phyloP scores from a whole-genome alignment of 495 filamentous ascomycete species.

The Tuber indicum region DNA sequence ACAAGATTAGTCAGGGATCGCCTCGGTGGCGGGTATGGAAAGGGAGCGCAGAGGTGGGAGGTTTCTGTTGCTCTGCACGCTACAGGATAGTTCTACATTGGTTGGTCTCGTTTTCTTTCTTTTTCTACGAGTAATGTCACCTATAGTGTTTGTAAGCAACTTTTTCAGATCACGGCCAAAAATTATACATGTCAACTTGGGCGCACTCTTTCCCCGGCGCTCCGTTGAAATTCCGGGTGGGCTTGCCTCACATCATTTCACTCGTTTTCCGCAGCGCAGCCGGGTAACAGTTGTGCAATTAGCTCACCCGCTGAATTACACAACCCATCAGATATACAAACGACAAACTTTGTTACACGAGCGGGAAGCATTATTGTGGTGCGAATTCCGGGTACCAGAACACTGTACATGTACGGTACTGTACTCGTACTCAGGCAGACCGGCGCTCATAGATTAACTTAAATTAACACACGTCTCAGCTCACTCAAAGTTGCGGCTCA shows the following conservation, averaged over 20 bases:
- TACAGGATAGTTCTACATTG: background rate
- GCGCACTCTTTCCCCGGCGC: background rate
- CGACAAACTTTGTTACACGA: background rate
- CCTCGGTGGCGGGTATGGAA: constrained; percentile 79
- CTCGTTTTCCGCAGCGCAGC: background rate
- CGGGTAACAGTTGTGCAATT: background rate
- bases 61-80: constrained; percentile 47
- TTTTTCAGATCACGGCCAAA: background rate
- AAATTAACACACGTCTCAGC: no score
- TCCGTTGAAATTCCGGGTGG: background rate
- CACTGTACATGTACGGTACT: no score
- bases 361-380: background rate
- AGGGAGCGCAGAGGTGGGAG: constrained; percentile 71
- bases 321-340: background rate
- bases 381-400: background rate
- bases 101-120: background rate
- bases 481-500: background rate
- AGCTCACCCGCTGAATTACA: background rate
- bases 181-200: background rate
- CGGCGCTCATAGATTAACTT: no score
- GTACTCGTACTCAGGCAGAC: no score
- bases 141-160: background rate
- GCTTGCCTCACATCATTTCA: background rate
- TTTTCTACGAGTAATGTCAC: background rate
- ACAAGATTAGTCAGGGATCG: constrained; percentile 73